Evolutionary conservation across 345 rosid genomes (phyloP), one percentile per base, ranked within the genome.

Genomic region (Geranium brycei): DNA sequence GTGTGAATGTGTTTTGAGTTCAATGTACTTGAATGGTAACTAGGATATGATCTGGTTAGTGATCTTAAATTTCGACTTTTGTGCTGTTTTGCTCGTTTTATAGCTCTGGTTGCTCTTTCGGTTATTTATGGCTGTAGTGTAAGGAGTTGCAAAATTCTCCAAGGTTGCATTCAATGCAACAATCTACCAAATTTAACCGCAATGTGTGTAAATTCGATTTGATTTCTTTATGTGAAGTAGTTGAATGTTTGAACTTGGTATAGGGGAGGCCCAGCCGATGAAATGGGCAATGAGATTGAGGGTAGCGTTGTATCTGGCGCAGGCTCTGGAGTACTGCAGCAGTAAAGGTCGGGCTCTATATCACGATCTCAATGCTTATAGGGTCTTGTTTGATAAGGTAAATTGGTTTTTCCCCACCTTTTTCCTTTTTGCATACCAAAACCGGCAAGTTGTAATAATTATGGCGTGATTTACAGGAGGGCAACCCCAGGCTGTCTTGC

Each of bases 251-350:
- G 13, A 57, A 17, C 11, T n/a, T 62, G 62, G 56, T 47, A 28
- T 66, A 80, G 84, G 84, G 84, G 81, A 78, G 71, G 75, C 64
- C 62, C 76, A 61, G 58, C 80, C 82, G 7, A 73, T 80, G 82
- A 80, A 78, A 73, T 80, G 84, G 84, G 73, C 71, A 66, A 78
- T 80, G 82, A 78, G 84, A 58, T 32, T 80, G 64, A 73, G 84
- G 64, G 84, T 80, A 62, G 84, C 84, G 5, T 64, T 75, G 38
- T 71, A 71, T 61, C 61, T 80, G 67, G 82, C 80, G n/a, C 80
- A 78, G 69, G 84, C 84, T 51, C 64, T 80, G 64, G 82, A 80
- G 12, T 80, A 73, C 28, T 80, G 84, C 64, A 67, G 78, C 63
- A 68, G 72, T 60, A 71, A 68, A 71, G 82, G 84, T 19, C 69